phyloP scores from a whole-genome alignment of 176 grass and related monocot genomes.

The Themeda triandra region DNA sequence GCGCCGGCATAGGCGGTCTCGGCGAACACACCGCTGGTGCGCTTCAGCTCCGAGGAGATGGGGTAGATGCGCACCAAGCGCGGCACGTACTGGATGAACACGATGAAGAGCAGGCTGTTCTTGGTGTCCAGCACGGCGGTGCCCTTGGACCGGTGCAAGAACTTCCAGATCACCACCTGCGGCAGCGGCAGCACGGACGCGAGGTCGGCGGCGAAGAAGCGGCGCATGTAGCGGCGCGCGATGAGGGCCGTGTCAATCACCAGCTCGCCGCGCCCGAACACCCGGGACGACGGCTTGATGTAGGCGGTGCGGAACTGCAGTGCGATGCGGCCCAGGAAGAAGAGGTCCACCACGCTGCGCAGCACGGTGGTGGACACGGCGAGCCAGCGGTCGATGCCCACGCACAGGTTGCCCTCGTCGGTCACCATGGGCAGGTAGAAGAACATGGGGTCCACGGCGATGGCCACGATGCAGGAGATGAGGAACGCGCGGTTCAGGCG shows the following conservation, averaged over 20 bases:
- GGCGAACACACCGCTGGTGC: constrained; percentile 69
- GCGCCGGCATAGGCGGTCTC: constrained; percentile 79
- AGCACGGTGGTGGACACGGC: constrained; percentile 38
- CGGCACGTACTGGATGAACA: constrained; percentile 67
- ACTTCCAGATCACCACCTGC: constrained; percentile 77
- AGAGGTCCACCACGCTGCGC: constrained; percentile 70
- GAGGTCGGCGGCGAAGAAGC: constrained; percentile 83
- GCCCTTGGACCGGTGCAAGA: constrained; percentile 34
- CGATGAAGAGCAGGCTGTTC: constrained; percentile 55
- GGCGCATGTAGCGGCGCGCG: constrained; percentile 60
- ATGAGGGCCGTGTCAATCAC: constrained; percentile 81
- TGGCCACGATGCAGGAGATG: constrained; percentile 67
- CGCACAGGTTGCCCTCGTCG: constrained; percentile 46
- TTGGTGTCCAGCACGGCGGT: constrained; percentile 53
- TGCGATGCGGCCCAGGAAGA: constrained; percentile 72
- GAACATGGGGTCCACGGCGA: constrained; percentile 88
- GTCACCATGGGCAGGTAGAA: constrained; percentile 57
- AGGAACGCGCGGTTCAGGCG: constrained; percentile 67
- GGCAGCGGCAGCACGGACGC: constrained; percentile 67
- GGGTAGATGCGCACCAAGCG: constrained; percentile 64
- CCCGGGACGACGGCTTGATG: constrained; percentile 80
- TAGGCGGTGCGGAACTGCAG: constrained; percentile 93
- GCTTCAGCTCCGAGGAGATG: constrained; percentile 75
- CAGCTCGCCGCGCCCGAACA: constrained; percentile 91
- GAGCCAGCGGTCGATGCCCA: constrained; percentile 58